Conservation (phyloP, 2,329 filamentous ascomycete species). For the Ascomycota sp. region DNA sequence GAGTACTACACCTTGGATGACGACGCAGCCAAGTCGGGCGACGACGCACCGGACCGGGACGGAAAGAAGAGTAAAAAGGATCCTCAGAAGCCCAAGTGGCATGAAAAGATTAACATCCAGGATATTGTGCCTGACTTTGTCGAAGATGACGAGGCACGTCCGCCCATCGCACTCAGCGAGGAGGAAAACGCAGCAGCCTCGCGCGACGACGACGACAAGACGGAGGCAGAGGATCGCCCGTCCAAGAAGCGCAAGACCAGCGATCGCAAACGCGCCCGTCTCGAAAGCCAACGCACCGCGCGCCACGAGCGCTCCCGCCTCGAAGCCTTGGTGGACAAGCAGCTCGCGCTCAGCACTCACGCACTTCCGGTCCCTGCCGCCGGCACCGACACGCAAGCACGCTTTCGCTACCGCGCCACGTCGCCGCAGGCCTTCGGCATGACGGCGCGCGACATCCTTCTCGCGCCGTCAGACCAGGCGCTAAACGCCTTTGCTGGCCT, state of each 20-base stretch:
- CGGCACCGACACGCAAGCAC: slow-evolving; percentile 3
- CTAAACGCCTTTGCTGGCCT: slow-evolving; percentile 83
- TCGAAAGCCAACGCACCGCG: slow-evolving; percentile 45
- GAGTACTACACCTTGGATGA: slow-evolving; percentile 67
- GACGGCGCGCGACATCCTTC: slow-evolving; percentile 72
- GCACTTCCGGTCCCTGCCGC: slow-evolving; percentile 22
- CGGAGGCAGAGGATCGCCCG: slow-evolving; percentile 3
- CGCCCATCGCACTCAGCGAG: slow-evolving; percentile 33
- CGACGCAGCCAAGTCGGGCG: slow-evolving; percentile 45
- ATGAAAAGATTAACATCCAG: slow-evolving; percentile 94
- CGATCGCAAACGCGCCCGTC: slow-evolving; percentile 37
- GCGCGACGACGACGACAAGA: slow-evolving; percentile 13
- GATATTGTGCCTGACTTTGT: slow-evolving; percentile 77
- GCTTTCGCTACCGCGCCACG: slow-evolving; percentile 86
- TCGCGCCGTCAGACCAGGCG: slow-evolving; percentile 64
- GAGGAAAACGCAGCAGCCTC: no score
- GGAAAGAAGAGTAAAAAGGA: slow-evolving; percentile 23
- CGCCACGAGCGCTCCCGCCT: slow-evolving; percentile 66
- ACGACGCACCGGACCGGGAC: slow-evolving; percentile 30
- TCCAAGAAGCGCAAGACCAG: slow-evolving; percentile 41
- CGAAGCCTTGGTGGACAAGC: slow-evolving; percentile 67
- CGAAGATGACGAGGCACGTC: slow-evolving; percentile 37
- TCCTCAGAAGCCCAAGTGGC: slow-evolving; percentile 52
- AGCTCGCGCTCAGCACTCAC: slow-evolving; percentile 52
- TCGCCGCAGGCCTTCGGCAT: slow-evolving; percentile 80